Percentiles rank a stretch among this genome's conserved stretches.
Conservation (phyloP, 352 stramenopile genomes). For the Thalassiosira mediterranea region DNA sequence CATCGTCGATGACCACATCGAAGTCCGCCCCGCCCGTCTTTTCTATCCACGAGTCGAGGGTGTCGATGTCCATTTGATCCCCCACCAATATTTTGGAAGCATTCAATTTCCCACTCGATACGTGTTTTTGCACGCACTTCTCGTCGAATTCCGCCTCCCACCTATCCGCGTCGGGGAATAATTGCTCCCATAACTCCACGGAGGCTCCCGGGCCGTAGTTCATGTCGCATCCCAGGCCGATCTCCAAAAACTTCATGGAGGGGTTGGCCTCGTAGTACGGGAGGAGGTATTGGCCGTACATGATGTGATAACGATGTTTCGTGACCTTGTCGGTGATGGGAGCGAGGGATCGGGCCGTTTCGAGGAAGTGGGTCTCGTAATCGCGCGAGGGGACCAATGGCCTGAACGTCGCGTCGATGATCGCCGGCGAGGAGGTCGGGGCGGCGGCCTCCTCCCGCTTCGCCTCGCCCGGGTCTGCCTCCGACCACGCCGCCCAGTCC, state of each 20-base stretch:
- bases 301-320: constrained; percentile 13
- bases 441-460: too few relatives aligned
- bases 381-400: too few relatives aligned
- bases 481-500: too few relatives aligned
- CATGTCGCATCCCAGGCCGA: constrained; percentile 37
- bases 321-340: constrained; percentile 22
- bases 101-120: constrained; percentile 24
- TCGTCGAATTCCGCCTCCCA: constrained; percentile 48
- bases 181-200: constrained; percentile 21
- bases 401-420: too few relatives aligned
- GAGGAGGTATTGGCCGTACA: constrained; percentile 21
- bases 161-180: constrained; percentile 39
- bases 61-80: constrained; percentile 33
- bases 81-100: constrained; percentile 35
- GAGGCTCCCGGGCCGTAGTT: constrained; percentile 37
- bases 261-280: constrained; percentile 25
- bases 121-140: constrained; percentile 41
- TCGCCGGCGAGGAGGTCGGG: too few relatives aligned
- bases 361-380: not conserved
- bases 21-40: constrained; percentile 39
- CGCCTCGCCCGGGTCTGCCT: too few relatives aligned
- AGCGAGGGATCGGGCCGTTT: not conserved
- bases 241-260: constrained; percentile 22
- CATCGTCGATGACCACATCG: constrained; percentile 59
- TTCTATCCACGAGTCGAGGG: constrained; percentile 42